A percentile compares a stretch with the other conserved stretches of the same genome.
Conservation (phyloP, 2,329 filamentous ascomycete species). For the Trichoderma cornu-damae region DNA sequence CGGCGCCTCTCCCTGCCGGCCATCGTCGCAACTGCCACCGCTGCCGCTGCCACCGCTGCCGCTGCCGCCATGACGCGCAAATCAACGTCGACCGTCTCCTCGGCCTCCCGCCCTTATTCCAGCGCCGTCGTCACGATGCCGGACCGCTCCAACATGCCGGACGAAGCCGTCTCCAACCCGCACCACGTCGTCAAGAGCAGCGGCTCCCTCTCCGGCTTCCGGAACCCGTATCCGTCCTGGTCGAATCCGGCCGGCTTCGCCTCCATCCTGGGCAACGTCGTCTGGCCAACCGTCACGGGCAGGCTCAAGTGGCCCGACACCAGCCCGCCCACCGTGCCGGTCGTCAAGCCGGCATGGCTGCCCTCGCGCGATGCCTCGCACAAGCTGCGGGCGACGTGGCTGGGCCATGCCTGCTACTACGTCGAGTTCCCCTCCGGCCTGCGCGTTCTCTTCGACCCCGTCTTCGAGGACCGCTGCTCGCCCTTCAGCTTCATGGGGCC, state of each 20-base stretch:
- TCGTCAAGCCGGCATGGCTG: conserved; percentile 64
- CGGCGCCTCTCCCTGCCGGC: neutral
- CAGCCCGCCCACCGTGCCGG: conserved; percentile 58
- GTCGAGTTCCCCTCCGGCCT: conserved; percentile 84
- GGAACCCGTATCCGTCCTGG: conserved; percentile 49
- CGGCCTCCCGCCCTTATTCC: conserved; percentile 19
- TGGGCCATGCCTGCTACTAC: conserved; percentile 91
- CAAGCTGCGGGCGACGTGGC: conserved; percentile 80
- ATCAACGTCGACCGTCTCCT: conserved; percentile 18
- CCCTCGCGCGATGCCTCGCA: conserved; percentile 49
- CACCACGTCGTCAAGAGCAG: conserved; percentile 43
- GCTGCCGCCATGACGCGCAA: conserved; percentile 18
- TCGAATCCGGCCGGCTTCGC: conserved; percentile 22
- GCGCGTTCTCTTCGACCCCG: conserved; percentile 86
- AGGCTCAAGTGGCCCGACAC: conserved; percentile 51
- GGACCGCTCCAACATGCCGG: conserved; percentile 34
- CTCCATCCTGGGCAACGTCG: conserved; percentile 30
- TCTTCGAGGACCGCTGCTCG: conserved; percentile 82
- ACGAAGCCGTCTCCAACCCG: conserved; percentile 41
- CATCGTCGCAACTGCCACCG: conserved; percentile 5
- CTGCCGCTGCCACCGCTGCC: conserved; percentile 12
- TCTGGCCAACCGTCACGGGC: conserved; percentile 40
- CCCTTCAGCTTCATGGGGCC: conserved; percentile 67
- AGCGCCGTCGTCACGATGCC: conserved; percentile 35
- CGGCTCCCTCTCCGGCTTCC: conserved; percentile 41